Evolutionary conservation across 768 basidiomycete species (phyloP).

Genomic region (Mycena vitilis): DNA sequence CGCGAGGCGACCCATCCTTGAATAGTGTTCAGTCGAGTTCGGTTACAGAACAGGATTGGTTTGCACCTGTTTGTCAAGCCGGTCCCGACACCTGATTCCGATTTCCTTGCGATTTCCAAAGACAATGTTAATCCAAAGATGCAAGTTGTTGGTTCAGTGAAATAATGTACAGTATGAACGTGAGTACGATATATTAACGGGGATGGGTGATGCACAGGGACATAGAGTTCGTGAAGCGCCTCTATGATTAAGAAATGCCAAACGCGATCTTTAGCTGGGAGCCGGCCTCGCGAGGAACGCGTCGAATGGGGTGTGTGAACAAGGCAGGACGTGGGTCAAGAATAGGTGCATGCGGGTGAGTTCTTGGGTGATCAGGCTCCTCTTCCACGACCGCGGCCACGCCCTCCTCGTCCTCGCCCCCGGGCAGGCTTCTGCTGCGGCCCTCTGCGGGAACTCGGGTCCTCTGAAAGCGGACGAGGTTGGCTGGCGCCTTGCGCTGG

Average conservation of each 20-base stretch:
- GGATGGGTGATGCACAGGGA: constrained; percentile 1
- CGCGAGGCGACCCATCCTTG: constrained; percentile 90
- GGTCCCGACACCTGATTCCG: not conserved
- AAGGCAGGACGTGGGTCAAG: not conserved
- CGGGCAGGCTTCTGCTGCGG: constrained; percentile 43
- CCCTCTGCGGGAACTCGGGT: constrained; percentile 18
- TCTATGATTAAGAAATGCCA: constrained; percentile 6
- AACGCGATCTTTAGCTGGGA: constrained; percentile 7
- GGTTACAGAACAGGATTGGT: constrained; percentile 2
- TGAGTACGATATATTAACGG: constrained; percentile 31
- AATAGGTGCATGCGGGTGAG: constrained; percentile 21
- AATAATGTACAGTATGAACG: constrained; percentile 30
- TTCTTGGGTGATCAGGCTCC: constrained; percentile 27
- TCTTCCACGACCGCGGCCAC: constrained; percentile 49
- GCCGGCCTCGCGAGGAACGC: constrained; percentile 10
- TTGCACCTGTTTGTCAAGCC: constrained; percentile 7
- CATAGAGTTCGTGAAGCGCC: not conserved
- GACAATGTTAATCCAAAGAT: not conserved
- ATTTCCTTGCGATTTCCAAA: not conserved
- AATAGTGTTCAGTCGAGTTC: constrained; percentile 8
- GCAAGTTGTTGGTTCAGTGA: constrained; percentile 10
- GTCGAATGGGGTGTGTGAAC: not conserved
- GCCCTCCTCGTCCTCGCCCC: constrained; percentile 55
- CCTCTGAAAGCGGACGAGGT: constrained; percentile 20
- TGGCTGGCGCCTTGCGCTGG: constrained; percentile 28